A percentile compares a stretch with the other conserved stretches of the same genome.
Evolutionary conservation across 768 basidiomycete genomes (phyloP).

Genomic region (Agaricus blazei): DNA sequence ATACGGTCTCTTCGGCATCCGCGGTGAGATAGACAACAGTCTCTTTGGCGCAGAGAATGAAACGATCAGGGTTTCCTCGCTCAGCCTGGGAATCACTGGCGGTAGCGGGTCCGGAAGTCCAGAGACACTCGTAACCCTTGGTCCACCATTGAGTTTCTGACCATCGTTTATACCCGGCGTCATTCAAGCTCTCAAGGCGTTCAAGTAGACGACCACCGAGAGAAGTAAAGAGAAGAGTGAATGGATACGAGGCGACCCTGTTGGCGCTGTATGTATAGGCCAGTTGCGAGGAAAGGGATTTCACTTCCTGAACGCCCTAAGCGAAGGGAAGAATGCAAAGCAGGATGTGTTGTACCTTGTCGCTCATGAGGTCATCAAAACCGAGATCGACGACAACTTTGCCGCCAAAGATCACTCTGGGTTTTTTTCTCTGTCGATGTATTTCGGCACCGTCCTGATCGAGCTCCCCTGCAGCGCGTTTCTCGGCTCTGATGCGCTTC

Average conservation of each 20-base stretch:
- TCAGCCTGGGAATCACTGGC: constrained; percentile 5
- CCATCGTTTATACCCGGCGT: constrained; percentile 79
- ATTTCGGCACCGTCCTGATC: constrained; percentile 38
- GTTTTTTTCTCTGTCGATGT: constrained; percentile 35
- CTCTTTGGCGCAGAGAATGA: constrained; percentile 26
- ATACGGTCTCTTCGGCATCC: constrained; percentile 82
- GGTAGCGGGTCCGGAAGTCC: constrained; percentile 29
- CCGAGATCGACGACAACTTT: constrained; percentile 81
- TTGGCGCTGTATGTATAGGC: constrained; percentile 91
- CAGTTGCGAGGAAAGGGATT: constrained; percentile 84
- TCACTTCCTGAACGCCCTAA: constrained; percentile 65
- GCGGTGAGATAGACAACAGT: constrained; percentile 90
- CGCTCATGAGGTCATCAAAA: constrained; percentile 90
- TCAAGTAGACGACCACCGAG: constrained; percentile 65
- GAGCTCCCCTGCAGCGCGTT: constrained; percentile 61
- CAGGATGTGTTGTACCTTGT: constrained; percentile 61
- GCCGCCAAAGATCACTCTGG: constrained; percentile 47
- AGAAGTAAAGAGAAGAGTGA: constrained; percentile 76
- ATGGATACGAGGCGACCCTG: constrained; percentile 63
- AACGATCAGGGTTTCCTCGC: constrained; percentile 13
- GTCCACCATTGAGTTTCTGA: constrained; percentile 78
- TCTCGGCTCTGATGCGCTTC: constrained; percentile 53
- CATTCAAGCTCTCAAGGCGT: constrained; percentile 58
- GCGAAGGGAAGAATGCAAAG: constrained; percentile 8
- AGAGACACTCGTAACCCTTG: constrained; percentile 67